A percentile compares a stretch with the other conserved stretches of the same genome.
Conservation (phyloP, 2,329 filamentous ascomycete genomes). For the Hypoxylon sp. region DNA sequence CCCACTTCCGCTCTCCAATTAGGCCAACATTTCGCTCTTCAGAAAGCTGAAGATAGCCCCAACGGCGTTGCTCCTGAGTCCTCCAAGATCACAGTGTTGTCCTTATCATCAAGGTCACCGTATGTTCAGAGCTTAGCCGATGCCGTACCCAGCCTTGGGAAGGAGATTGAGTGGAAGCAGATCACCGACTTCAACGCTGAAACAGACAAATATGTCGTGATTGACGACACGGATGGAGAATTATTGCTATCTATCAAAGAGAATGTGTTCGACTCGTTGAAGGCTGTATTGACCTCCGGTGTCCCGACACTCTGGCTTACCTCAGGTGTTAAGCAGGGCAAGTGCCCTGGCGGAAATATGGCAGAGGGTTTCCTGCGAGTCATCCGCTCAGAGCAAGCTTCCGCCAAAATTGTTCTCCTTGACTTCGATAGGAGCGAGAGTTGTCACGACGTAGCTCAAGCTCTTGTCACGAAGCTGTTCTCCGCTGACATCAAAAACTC, state of each 20-base stretch:
- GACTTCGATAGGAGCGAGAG: slow-evolving; percentile 42
- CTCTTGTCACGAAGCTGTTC: slow-evolving; percentile 35
- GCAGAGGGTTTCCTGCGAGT: slow-evolving; percentile 48
- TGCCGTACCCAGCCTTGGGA: neutral
- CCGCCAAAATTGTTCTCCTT: slow-evolving; percentile 39
- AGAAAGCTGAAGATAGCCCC: slow-evolving; percentile 3
- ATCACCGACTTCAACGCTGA: slow-evolving; percentile 21
- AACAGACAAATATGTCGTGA: slow-evolving; percentile 33
- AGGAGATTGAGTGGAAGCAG: slow-evolving; percentile 18
- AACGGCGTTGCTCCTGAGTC: slow-evolving; percentile 9
- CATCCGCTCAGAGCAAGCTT: slow-evolving; percentile 47
- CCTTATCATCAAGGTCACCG: neutral
- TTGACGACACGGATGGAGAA: slow-evolving; percentile 45
- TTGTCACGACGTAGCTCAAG: slow-evolving; percentile 23
- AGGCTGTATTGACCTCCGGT: slow-evolving; percentile 38
- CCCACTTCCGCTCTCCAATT: slow-evolving; percentile 20
- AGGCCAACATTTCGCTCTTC: slow-evolving; percentile 31
- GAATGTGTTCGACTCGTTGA: slow-evolving; percentile 36
- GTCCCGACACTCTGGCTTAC: slow-evolving; percentile 44
- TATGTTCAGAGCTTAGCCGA: slow-evolving; percentile 5
- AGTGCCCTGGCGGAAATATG: slow-evolving; percentile 33
- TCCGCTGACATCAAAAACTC: slow-evolving; percentile 35
- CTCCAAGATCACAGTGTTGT: slow-evolving; percentile 8
- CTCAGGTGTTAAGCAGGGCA: slow-evolving; percentile 43
- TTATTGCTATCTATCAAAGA: slow-evolving; percentile 34